Evolutionary conservation across 208 protist species (phyloP).

Genomic region (Novymonas esmeraldas): DNA sequence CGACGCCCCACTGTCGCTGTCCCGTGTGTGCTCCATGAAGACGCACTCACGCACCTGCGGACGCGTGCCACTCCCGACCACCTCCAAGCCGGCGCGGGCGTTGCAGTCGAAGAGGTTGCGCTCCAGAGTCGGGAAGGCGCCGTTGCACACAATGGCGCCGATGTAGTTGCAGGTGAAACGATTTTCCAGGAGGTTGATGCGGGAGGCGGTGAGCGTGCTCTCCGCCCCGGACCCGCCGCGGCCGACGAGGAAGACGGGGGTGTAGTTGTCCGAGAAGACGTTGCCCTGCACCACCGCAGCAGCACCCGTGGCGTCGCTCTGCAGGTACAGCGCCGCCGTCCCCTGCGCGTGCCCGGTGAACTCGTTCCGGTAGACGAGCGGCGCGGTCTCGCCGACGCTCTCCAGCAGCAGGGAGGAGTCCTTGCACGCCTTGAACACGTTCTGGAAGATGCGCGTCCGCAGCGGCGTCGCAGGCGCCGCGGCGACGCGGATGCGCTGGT

Average conservation of each 20-base stretch:
- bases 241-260: slow-evolving; percentile 56
- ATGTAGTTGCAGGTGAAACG: slow-evolving; percentile 77
- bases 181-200: slow-evolving; percentile 47
- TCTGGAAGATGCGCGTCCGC: slow-evolving; percentile 65
- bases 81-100: slow-evolving; percentile 65
- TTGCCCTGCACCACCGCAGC: slow-evolving; percentile 47
- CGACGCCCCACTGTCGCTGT: background rate
- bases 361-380: slow-evolving; percentile 62
- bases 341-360: slow-evolving; percentile 52
- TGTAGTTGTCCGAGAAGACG: slow-evolving; percentile 61
- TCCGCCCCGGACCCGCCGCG: slow-evolving; percentile 12
- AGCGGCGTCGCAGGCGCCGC: background rate
- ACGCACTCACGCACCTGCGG: slow-evolving; percentile 59
- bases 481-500: slow-evolving; percentile 30
- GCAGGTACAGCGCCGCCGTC: slow-evolving; percentile 49
- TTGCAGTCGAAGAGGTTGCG: slow-evolving; percentile 81
- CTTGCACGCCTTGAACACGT: slow-evolving; percentile 52
- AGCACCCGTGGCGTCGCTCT: slow-evolving; percentile 19
- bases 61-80: slow-evolving; percentile 52
- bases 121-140: slow-evolving; percentile 54
- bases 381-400: slow-evolving; percentile 21
- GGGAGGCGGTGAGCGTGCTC: slow-evolving; percentile 9
- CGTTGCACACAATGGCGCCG: slow-evolving; percentile 66
- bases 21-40: slow-evolving; percentile 48
- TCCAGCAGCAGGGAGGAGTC: slow-evolving; percentile 46